Percentiles rank a stretch among this genome's conserved stretches.
Conservation (phyloP, 345 rosid species). For the sweet orange (Citrus sinensis) region DVS_A1.0 CM039163.1:51020001-51020500, state of each 20-base stretch:
- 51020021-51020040: neutral
- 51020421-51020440: slow-evolving; percentile 65
- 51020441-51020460: slow-evolving; percentile 42
- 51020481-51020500: neutral
- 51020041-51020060: neutral
- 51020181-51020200: slow-evolving; percentile 83
- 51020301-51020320: slow-evolving; percentile 88
- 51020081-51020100: too few species aligned
- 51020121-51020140: too few species aligned
- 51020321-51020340: neutral
- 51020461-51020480: slow-evolving; percentile 32
- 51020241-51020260: slow-evolving; percentile 34
- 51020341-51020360: neutral
- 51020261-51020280: slow-evolving; percentile 45
- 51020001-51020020: too few species aligned
- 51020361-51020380: neutral
- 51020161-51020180: slow-evolving; percentile 1
- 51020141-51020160: neutral
- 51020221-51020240: slow-evolving; percentile 35
- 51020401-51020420: slow-evolving; percentile 26
- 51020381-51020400: slow-evolving; percentile 9
- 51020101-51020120: too few species aligned
- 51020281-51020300: slow-evolving; percentile 61
- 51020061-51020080: neutral
- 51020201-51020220: slow-evolving; percentile 55